Conservation (phyloP, 164 flowering plant species). For the Macadamia integrifolia region DNA sequence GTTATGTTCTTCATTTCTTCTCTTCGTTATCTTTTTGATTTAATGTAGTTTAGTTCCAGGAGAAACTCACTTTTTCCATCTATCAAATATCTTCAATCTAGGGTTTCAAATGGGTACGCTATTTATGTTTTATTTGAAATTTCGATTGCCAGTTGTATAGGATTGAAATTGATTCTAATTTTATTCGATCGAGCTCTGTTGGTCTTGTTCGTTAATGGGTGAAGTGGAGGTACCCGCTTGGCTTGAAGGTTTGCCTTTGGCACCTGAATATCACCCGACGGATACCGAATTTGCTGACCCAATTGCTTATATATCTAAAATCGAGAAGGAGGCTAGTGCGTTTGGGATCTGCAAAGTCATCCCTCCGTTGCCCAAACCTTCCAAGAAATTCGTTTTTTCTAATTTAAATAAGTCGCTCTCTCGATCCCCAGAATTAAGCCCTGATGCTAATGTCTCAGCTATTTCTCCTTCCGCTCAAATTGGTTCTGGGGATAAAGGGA, state of each 20-base stretch:
- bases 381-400: constrained; percentile 46
- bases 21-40: neutral
- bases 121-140: neutral
- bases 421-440: constrained; percentile 42
- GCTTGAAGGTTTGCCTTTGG: constrained; percentile 76
- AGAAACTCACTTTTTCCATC: neutral
- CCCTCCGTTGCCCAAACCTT: constrained; percentile 31
- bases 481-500: constrained; percentile 21
- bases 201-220: constrained; percentile 41
- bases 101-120: neutral
- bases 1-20: constrained; percentile 14
- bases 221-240: constrained; percentile 71
- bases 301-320: constrained; percentile 73
- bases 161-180: neutral
- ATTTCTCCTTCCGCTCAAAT: constrained; percentile 11
- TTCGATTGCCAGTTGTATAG: neutral
- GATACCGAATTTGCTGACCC: constrained; percentile 96
- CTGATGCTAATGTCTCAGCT: constrained; percentile 17
- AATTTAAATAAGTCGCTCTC: constrained; percentile 72
- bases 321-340: constrained; percentile 78
- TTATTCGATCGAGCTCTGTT: constrained; percentile 3
- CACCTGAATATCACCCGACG: constrained; percentile 82
- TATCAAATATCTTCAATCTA: constrained; percentile 8
- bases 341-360: constrained; percentile 55
- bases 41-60: neutral